phyloP scores from a whole-genome alignment of 306 rosid species.

The Lotus japonicus region DNA sequence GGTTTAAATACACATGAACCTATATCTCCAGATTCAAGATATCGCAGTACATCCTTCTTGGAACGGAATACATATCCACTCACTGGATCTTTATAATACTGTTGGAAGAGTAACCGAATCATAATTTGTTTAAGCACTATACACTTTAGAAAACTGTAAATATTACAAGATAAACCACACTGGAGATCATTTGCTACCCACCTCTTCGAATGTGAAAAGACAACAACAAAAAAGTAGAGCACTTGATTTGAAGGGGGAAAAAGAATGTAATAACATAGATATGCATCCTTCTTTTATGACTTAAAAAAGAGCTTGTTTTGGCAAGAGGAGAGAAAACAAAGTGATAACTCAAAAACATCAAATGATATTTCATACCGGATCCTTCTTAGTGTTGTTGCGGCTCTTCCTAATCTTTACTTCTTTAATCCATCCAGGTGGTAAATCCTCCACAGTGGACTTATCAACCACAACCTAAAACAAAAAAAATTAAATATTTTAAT shows the following conservation, averaged over 20 bases:
- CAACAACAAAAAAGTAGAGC: background rate
- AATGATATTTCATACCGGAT: conserved; percentile 34
- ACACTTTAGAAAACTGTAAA: conserved; percentile 4
- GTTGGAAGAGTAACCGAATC: conserved; percentile 21
- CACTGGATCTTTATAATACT: conserved; percentile 41
- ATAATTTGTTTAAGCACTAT: conserved; percentile 16
- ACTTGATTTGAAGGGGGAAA: background rate
- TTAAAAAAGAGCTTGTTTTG: background rate
- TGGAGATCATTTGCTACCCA: background rate
- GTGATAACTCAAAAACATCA: conserved; percentile 11
- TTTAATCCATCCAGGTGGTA: conserved; percentile 76
- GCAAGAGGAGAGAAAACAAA: background rate
- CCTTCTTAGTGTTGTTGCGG: conserved; percentile 32
- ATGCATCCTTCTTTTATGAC: background rate
- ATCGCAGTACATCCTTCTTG: conserved; percentile 40
- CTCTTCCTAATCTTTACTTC: conserved; percentile 50
- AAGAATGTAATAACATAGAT: background rate
- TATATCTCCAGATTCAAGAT: conserved; percentile 33
- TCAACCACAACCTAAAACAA: conserved; percentile 51
- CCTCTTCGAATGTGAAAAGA: background rate
- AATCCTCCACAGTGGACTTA: conserved; percentile 49
- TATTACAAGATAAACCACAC: background rate
- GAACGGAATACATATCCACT: conserved; percentile 38
- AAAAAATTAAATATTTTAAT: conserved; percentile 12
- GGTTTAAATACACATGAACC: conserved; percentile 26